These are phyloP conservation scores for Macrotyloma uniflorum DNA, from an alignment of 306 rosid genomes.

Conservation along the genomic window DNA sequence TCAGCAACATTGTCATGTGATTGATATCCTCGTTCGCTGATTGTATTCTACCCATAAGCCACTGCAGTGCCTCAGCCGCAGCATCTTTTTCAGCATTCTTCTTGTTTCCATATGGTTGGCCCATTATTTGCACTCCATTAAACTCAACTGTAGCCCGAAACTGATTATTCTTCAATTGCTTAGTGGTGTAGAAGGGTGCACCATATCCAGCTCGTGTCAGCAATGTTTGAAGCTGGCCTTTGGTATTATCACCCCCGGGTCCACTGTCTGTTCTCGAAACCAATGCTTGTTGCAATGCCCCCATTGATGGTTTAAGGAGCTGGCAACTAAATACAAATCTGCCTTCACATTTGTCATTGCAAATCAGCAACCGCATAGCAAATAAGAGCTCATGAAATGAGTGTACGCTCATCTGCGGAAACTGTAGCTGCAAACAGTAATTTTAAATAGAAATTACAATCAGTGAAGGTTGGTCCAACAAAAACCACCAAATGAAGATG, in stretches of 20 bases:
- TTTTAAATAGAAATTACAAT: not conserved
- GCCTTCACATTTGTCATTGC: slow-evolving; percentile 67
- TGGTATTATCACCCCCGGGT: slow-evolving; percentile 97
- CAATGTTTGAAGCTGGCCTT: slow-evolving; percentile 92
- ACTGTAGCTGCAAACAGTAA: slow-evolving; percentile 61
- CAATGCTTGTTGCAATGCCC: slow-evolving; percentile 48
- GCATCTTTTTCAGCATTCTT: slow-evolving; percentile 97
- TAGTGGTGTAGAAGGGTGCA: slow-evolving; percentile 79
- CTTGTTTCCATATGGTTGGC: slow-evolving; percentile 89
- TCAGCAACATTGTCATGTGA: slow-evolving; percentile 71
- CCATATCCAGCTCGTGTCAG: slow-evolving; percentile 85
- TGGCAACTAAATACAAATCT: slow-evolving; percentile 72
- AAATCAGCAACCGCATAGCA: slow-evolving; percentile 73
- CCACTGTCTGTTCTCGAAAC: slow-evolving; percentile 89
- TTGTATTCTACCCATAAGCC: slow-evolving; percentile 70
- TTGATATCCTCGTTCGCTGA: slow-evolving; percentile 55
- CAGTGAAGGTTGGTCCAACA: not conserved
- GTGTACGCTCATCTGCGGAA: slow-evolving; percentile 70
- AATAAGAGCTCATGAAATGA: slow-evolving; percentile 71
- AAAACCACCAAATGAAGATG: not conserved
- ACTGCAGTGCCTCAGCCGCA: slow-evolving; percentile 90
- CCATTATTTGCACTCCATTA: slow-evolving; percentile 80
- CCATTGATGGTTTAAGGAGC: slow-evolving; percentile 50
- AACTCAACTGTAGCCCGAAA: slow-evolving; percentile 74
- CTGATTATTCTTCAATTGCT: slow-evolving; percentile 67